Evolutionary conservation across 345 rosid species (phyloP).

Genomic region (Cochlearia excelsa): DNA sequence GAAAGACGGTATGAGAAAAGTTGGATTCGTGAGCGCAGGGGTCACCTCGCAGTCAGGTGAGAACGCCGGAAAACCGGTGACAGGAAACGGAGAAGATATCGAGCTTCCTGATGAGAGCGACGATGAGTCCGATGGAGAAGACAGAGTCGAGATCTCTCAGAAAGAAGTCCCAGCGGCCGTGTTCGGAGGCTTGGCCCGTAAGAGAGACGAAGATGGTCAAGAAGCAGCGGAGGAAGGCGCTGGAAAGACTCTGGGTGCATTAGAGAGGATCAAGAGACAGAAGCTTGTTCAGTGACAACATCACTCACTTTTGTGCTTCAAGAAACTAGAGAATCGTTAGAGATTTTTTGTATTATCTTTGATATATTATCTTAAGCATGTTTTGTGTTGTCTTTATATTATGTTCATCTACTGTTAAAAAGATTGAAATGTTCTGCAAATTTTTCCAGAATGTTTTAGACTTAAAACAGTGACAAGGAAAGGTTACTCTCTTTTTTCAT

Average conservation of each 20-base stretch:
- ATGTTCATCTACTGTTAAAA: background rate
- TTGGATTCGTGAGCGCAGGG: constrained; percentile 96
- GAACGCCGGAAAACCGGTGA: constrained; percentile 35
- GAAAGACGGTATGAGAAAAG: constrained; percentile 50
- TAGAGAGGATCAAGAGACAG: constrained; percentile 76
- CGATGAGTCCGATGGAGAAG: constrained; percentile 64
- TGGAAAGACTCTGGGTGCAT: constrained; percentile 60
- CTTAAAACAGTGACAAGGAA: too few relatives aligned
- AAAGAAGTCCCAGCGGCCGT: constrained; percentile 83
- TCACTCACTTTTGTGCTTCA: constrained; percentile 10
- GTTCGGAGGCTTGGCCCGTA: constrained; percentile 68
- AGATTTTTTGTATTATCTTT: too few relatives aligned
- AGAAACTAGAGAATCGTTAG: background rate
- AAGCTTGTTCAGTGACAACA: constrained; percentile 29
- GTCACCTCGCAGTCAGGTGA: constrained; percentile 61
- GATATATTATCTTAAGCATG: too few relatives aligned
- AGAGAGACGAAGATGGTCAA: constrained; percentile 52
- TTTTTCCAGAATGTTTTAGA: too few relatives aligned
- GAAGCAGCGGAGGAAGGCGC: constrained; percentile 25
- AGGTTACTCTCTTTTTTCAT: too few relatives aligned
- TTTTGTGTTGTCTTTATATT: constrained; percentile 10
- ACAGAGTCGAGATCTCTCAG: constrained; percentile 63
- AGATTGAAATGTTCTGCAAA: too few relatives aligned
- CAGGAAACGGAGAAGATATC: constrained; percentile 70
- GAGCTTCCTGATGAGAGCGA: constrained; percentile 84